A percentile compares a stretch with the other conserved stretches of the same genome.
These are phyloP conservation scores for Backusella australiensis DNA, from an alignment of 192 early-diverging fungal species.

Conservation along the genomic window DNA sequence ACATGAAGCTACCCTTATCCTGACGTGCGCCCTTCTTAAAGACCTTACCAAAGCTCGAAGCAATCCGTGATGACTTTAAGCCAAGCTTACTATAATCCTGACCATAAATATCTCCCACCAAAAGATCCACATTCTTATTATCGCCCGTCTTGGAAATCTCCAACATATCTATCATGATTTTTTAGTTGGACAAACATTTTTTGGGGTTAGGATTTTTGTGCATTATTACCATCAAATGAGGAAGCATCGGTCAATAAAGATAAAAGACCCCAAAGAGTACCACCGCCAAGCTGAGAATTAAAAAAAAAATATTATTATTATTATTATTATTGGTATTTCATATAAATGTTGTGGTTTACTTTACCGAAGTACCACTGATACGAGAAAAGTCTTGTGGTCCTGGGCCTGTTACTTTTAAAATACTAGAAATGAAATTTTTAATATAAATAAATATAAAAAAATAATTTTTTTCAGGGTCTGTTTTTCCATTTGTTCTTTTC, in stretches of 20 bases:
- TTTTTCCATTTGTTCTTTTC: background rate
- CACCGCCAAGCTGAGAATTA: conserved; percentile 75
- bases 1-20: conserved; percentile 57
- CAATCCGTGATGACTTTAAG: conserved; percentile 90
- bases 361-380: conserved; percentile 80
- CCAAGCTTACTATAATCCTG: conserved; percentile 91
- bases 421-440: conserved; percentile 37
- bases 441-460: background rate
- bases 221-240: conserved; percentile 73
- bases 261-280: conserved; percentile 94
- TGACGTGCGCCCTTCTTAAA: conserved; percentile 76
- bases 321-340: background rate
- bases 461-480: background rate
- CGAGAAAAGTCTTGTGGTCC: conserved; percentile 81
- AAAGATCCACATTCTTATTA: conserved; percentile 86
- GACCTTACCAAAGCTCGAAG: conserved; percentile 94
- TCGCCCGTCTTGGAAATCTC: conserved; percentile 87
- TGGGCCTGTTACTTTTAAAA: conserved; percentile 90
- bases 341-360: background rate
- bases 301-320: background rate
- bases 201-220: background rate
- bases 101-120: conserved; percentile 97
- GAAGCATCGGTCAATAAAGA: conserved; percentile 86
- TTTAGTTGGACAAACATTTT: background rate
- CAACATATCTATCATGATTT: conserved; percentile 56